A percentile compares a stretch with the other conserved stretches of the same genome.
These are phyloP conservation scores for Aspergillus ustus DNA, from an alignment of 2,329 filamentous ascomycete genomes.

Conservation along the genomic window DNA sequence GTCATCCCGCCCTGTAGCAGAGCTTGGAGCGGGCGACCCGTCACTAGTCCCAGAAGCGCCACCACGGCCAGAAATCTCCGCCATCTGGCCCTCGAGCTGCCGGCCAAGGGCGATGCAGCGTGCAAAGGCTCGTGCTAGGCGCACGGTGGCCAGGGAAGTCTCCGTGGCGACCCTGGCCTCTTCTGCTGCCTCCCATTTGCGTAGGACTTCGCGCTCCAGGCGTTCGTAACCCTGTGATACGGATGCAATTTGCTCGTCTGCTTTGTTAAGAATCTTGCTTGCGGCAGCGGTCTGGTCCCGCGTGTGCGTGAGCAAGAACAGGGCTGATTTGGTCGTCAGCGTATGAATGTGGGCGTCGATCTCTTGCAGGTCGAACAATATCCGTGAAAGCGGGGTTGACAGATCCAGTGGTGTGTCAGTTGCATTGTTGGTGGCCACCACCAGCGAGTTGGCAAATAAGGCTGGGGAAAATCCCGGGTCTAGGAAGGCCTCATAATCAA, in stretches of 20 bases:
- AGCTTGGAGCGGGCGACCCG: constrained; percentile 26
- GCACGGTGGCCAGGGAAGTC: constrained; percentile 78
- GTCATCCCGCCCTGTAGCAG: constrained; percentile 62
- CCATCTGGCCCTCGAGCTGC: constrained; percentile 84
- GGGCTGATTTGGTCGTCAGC: constrained; percentile 80
- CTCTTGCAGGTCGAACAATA: constrained; percentile 95
- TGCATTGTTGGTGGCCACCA: constrained; percentile 88
- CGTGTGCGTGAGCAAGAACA: constrained; percentile 80
- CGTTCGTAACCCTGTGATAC: constrained; percentile 85
- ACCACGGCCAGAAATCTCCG: constrained; percentile 63
- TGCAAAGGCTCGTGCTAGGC: constrained; percentile 74
- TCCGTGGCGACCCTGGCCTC: constrained; percentile 78
- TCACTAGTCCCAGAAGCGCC: constrained; percentile 39
- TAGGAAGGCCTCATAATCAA: constrained; percentile 93
- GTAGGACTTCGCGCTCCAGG: constrained; percentile 82
- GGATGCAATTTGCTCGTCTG: constrained; percentile 78
- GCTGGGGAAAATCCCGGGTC: constrained; percentile 79
- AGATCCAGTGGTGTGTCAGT: constrained; percentile 90
- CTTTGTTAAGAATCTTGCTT: constrained; percentile 71
- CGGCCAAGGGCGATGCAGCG: constrained; percentile 80
- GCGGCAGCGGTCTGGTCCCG: constrained; percentile 74
- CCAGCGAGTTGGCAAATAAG: constrained; percentile 84
- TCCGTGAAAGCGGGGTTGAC: constrained; percentile 87
- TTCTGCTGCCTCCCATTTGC: constrained; percentile 83
- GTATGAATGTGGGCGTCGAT: constrained; percentile 94